Conservation (phyloP, 1,284 basidiomycete genomes). For the Thecaphora frezii region DNA sequence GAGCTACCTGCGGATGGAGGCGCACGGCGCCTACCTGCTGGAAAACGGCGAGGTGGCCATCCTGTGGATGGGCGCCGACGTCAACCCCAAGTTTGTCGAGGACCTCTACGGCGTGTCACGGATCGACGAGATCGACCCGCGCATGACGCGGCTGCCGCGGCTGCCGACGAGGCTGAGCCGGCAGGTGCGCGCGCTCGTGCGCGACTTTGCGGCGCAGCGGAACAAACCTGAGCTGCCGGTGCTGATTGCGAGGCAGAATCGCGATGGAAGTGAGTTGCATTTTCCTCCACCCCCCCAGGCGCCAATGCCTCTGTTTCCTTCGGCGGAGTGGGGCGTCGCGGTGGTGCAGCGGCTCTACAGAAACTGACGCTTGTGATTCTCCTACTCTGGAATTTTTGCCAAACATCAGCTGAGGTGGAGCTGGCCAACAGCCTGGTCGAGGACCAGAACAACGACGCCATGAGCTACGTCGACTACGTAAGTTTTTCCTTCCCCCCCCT, state of each 20-base stretch:
- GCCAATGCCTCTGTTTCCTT: too few relatives aligned
- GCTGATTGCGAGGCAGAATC: conserved; percentile 82
- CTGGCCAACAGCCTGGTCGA: conserved; percentile 96
- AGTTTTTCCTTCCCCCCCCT: background rate
- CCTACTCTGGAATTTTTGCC: too few relatives aligned
- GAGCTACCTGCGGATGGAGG: conserved; percentile 84
- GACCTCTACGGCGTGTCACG: conserved; percentile 87
- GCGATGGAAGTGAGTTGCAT: conserved; percentile 68
- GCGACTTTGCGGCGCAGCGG: conserved; percentile 69
- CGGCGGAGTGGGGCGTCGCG: too few relatives aligned
- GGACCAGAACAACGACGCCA: conserved; percentile 91
- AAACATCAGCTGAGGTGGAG: conserved; percentile 73
- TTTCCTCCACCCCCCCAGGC: too few relatives aligned
- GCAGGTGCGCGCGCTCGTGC: conserved; percentile 82
- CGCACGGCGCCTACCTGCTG: conserved; percentile 85
- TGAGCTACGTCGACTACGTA: conserved; percentile 63
- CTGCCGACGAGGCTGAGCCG: conserved; percentile 76
- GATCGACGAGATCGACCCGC: conserved; percentile 71
- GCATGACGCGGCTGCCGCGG: conserved; percentile 72
- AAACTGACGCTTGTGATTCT: too few relatives aligned
- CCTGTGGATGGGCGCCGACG: conserved; percentile 84
- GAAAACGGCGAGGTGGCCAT: conserved; percentile 90
- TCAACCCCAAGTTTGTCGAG: conserved; percentile 76
- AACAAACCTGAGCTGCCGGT: conserved; percentile 70
- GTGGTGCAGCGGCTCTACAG: too few relatives aligned